phyloP scores from a whole-genome alignment of 768 basidiomycete species.

The Lyophyllum shimeji region DNA sequence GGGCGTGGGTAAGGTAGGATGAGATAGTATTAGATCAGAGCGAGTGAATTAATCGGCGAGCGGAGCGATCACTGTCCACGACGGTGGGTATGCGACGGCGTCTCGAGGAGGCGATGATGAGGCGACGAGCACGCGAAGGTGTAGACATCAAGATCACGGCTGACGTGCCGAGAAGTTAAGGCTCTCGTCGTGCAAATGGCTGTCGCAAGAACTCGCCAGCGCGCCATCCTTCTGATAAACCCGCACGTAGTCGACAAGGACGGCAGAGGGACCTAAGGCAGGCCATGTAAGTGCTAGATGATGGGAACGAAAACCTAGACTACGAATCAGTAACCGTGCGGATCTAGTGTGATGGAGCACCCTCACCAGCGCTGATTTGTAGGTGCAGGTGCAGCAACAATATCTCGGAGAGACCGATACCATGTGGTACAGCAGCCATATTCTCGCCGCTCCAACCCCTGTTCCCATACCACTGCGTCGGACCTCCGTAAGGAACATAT shows the following conservation, averaged over 20 bases:
- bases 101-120: not conserved
- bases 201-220: not conserved
- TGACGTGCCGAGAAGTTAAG: not conserved
- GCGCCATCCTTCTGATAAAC: constrained; percentile 11
- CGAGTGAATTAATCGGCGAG: not conserved
- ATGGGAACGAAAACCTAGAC: not conserved
- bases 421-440: not conserved
- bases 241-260: constrained; percentile 17
- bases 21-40: not conserved
- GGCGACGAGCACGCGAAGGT: too few species aligned
- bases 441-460: not conserved
- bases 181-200: not conserved
- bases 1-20: not conserved
- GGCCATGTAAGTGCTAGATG: not conserved
- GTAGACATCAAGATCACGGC: not conserved
- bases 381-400: constrained; percentile 1
- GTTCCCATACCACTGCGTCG: constrained; percentile 10
- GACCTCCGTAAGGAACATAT: not conserved
- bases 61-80: not conserved
- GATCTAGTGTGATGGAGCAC: not conserved
- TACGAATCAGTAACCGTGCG: not conserved
- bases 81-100: not conserved
- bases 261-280: not conserved
- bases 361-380: constrained; percentile 1
- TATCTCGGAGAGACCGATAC: not conserved